phyloP scores from a whole-genome alignment of 345 rosid genomes.

The Hibiscus trionum region DNA sequence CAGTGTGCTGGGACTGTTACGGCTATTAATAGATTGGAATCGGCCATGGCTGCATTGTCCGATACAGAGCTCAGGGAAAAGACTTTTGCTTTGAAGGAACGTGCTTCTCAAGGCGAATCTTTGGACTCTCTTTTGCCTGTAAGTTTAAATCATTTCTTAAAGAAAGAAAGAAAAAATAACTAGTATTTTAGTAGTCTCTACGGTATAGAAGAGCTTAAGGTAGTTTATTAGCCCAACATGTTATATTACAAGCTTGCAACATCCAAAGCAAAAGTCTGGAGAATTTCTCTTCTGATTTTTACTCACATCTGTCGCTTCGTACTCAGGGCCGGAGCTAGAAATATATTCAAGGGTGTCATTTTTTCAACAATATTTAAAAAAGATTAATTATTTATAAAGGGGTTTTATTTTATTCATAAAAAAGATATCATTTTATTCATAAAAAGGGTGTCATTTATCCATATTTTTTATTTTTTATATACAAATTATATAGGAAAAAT shows the following conservation, averaged over 20 bases:
- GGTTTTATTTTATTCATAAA: no score
- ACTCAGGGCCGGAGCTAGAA: no score
- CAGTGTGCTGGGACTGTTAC: constrained; percentile 53
- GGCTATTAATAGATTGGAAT: constrained; percentile 51
- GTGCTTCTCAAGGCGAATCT: constrained; percentile 69
- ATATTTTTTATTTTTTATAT: no score
- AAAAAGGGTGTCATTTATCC: no score
- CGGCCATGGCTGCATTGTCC: constrained; percentile 47
- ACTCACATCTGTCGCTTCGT: background rate
- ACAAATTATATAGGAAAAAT: no score
- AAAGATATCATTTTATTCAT: no score
- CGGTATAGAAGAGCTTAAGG: background rate
- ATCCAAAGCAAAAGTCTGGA: background rate
- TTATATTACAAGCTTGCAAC: background rate
- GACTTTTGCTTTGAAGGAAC: constrained; percentile 60
- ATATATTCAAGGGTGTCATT: no score
- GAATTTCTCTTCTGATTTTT: background rate
- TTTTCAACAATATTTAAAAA: no score
- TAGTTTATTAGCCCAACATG: background rate
- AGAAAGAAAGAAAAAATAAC: background rate
- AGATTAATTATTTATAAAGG: no score
- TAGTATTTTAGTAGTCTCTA: background rate
- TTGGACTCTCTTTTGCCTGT: constrained; percentile 87
- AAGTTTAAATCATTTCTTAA: constrained; percentile 9
- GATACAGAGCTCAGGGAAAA: constrained; percentile 63